Evolutionary conservation across 139 green algal genomes (phyloP), one percentile per base, ranked within the genome.

Genomic region (Medakamo hakoo): DNA sequence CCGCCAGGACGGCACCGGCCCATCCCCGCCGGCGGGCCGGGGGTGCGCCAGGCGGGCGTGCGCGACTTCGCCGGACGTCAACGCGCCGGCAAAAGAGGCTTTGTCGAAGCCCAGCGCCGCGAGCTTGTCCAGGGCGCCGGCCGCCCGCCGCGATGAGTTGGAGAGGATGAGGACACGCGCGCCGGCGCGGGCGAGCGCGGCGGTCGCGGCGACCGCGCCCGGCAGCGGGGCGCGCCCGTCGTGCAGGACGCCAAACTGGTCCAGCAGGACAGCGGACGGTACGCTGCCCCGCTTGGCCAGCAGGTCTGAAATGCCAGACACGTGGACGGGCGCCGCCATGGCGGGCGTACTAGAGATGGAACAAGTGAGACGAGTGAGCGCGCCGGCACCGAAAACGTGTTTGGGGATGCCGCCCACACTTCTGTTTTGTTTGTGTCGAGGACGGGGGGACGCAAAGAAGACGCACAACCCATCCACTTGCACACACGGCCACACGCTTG

Each of bases 181-280:
- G 9, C 81, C 81, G 0, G 63, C 31, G 2, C 62, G 73, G 4
- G 65, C 27, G 60, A 88, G 63, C 4, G 63, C n/a, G 19, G 63
- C 1, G 27, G 91, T 79, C 2, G 82, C 82, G 55, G 82, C 74
- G 0, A 90, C 68, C 5, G 88, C 84, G 2, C 66, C 73, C 0
- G 81, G 74, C 66, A 90, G 92, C 0, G 87, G 67, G n/a, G 62
- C 59, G 29, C 72, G 58, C 2, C 89, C 89, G 68, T 96, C 86
- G 59, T 95, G 88, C 27, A 95, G 73, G 20, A 94, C 85, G 20
- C 88, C 88, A 76, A 93, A 95, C 66, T 95, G 88, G 68, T 95
- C 88, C 4, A 95, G 74, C 29, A 95, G 66, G 0, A 84, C 64
- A n/a, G n/a, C 73, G 16, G 9, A 9, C 40, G 40, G 16, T 52